Percentiles rank a stretch among this genome's conserved stretches.
Evolutionary conservation across 179 eudicot genomes (phyloP).

Genomic region (Camellia oleifera): DNA sequence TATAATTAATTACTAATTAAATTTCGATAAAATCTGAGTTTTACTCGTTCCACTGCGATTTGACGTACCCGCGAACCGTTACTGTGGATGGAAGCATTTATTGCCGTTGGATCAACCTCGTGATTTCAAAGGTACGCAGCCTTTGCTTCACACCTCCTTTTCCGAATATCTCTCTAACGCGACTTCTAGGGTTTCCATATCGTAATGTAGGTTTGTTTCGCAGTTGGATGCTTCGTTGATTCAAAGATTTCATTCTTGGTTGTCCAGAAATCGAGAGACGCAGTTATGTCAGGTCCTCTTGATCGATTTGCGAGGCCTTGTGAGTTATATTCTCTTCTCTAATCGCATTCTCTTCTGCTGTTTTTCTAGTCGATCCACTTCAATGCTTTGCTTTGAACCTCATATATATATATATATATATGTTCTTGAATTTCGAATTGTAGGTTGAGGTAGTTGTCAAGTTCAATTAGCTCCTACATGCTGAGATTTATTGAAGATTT

Average conservation of each 20-base stretch:
- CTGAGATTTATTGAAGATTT: neutral
- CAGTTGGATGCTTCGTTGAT: neutral
- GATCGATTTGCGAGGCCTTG: slow-evolving; percentile 36
- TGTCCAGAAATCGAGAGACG: neutral
- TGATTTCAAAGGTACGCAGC: neutral
- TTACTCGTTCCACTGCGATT: neutral
- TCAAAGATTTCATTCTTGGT: neutral
- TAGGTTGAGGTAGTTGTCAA: neutral
- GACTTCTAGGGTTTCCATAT: slow-evolving; percentile 3
- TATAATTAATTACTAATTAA: neutral
- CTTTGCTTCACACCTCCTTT: neutral
- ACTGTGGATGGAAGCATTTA: slow-evolving; percentile 3
- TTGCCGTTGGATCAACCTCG: slow-evolving; percentile 18
- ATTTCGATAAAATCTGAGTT: neutral
- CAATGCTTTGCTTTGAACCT: neutral
- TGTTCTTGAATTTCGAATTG: neutral
- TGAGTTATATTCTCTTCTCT: slow-evolving; percentile 16
- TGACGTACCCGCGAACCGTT: neutral
- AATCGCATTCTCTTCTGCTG: neutral
- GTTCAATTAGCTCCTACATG: neutral
- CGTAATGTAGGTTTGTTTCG: neutral
- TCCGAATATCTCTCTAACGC: neutral
- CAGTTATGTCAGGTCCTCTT: slow-evolving; percentile 29
- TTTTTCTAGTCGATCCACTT: neutral
- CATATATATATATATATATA: neutral